These are phyloP conservation scores for Quercus aquifolioides DNA, from an alignment of 306 rosid species.

Conservation along the genomic window DNA sequence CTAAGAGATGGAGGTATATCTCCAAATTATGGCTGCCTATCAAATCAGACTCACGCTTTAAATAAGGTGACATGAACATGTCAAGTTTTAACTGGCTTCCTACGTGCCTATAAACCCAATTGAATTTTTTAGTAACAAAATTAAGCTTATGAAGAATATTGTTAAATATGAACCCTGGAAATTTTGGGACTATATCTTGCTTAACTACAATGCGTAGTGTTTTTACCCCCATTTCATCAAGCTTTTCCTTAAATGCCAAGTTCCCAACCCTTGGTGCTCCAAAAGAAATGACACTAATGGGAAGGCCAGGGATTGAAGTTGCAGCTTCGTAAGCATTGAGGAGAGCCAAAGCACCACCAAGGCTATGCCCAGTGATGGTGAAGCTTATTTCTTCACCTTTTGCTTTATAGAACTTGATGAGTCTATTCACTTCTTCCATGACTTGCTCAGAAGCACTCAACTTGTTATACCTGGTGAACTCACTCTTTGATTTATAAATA, in stretches of 20 bases:
- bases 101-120: constrained; percentile 60
- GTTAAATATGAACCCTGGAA: constrained; percentile 44
- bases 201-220: constrained; percentile 38
- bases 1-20: constrained; percentile 63
- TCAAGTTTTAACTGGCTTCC: constrained; percentile 46
- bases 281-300: constrained; percentile 56
- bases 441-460: constrained; percentile 69
- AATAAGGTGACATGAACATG: constrained; percentile 45
- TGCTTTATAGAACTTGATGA: constrained; percentile 26
- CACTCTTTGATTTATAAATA: constrained; percentile 50
- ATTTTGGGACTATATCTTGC: constrained; percentile 58
- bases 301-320: constrained; percentile 19
- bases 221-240: constrained; percentile 43
- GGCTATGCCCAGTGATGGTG: constrained; percentile 72
- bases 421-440: constrained; percentile 39
- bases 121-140: constrained; percentile 32
- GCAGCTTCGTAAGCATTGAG: constrained; percentile 63
- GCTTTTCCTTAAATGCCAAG: constrained; percentile 47
- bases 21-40: constrained; percentile 53
- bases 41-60: constrained; percentile 42
- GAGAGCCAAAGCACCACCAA: constrained; percentile 69
- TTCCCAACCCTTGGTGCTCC: constrained; percentile 80
- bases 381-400: constrained; percentile 58
- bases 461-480: constrained; percentile 50
- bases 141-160: constrained; percentile 37